Evolutionary conservation across 2,329 filamentous ascomycete species (phyloP), one percentile per base, ranked within the genome.

Genomic region (Grosmannia serpens): DNA sequence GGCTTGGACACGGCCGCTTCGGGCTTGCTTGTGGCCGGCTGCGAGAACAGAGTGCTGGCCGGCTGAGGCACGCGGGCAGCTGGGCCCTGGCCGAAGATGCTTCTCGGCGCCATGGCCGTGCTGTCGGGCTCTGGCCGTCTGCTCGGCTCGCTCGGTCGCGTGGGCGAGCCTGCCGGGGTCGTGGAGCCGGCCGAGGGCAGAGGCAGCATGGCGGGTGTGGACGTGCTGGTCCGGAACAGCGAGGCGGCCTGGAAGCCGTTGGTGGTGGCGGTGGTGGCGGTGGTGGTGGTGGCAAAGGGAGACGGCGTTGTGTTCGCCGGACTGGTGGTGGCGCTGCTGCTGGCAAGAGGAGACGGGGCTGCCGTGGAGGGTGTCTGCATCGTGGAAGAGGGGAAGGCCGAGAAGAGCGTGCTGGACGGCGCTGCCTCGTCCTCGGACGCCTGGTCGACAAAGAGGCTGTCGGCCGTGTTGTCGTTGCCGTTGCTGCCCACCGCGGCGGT

Each of bases 371-470:
- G n/a, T 20, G 41, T 44, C 17, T 11, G 17, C 3, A 9, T 7
- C n/a, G 41, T 9, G 33, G 17, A 27, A 27, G 27, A 22, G 13
- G 47, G 15, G 4, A 22, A 22, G 24, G 13, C 22, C 4, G 29
- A n/a, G 6, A 27, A 5, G 6, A 31, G 1, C 10, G 50, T 17
- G 20, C 17, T n/a, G 1, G 11, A 53, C 7, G 5, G 24, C 15
- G 26, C 6, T 27, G 35, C 15, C 35, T 13, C 1, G 13, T 38
- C 35, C 35, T 38, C 35, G 35, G 35, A 55, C 6, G 60, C 44
- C 47, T 61, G 57, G 29, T 58, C 55, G 47, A 64, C 61, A 58
- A 63, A 64, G 27, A 64, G 13, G 46, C 35, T 46, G 49, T n/a
- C 35, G 53, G 29, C 17, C 11, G 24, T 13, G 29, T 29, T 41